Conservation (phyloP, 495 filamentous ascomycete species). For the Mycothermus thermophilus region DNA sequence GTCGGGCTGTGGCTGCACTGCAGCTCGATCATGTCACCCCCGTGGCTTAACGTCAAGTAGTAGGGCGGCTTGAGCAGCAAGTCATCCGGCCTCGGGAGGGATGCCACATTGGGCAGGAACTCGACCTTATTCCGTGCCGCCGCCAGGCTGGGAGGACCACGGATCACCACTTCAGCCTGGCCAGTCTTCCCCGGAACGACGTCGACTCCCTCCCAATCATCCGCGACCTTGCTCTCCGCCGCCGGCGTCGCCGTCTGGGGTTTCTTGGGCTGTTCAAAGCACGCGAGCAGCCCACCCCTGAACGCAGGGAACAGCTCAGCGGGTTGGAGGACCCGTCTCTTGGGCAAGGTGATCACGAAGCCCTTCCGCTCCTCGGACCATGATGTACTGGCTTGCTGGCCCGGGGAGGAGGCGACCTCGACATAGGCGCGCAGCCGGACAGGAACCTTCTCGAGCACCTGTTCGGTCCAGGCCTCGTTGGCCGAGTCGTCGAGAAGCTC, state of each 20-base stretch:
- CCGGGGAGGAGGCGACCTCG: constrained; percentile 12
- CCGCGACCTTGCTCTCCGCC: constrained; percentile 2
- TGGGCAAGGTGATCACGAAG: constrained; percentile 23
- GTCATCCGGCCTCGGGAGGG: constrained; percentile 23
- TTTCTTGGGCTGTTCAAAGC: constrained; percentile 14
- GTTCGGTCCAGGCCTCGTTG: constrained; percentile 19
- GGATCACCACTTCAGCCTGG: constrained; percentile 8
- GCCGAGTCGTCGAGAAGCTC: constrained; percentile 23
- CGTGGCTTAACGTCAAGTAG: constrained; percentile 18
- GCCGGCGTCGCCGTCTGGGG: not conserved
- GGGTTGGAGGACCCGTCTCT: constrained; percentile 9
- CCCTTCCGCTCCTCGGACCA: constrained; percentile 14
- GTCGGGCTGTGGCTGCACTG: constrained; percentile 28
- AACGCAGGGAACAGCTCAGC: constrained; percentile 19
- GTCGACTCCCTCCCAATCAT: constrained; percentile 24
- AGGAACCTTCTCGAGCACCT: constrained; percentile 13
- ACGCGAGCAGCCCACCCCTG: constrained; percentile 11
- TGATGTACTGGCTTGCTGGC: constrained; percentile 4
- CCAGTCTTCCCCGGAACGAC: constrained; percentile 15
- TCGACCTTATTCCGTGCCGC: constrained; percentile 7
- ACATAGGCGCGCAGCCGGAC: constrained; percentile 17
- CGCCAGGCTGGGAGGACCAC: not conserved
- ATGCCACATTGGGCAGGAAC: constrained; percentile 17
- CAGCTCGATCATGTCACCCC: constrained; percentile 14
- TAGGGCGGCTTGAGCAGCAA: constrained; percentile 27